Evolutionary conservation across 1,139 yeast species (phyloP).

Genomic region (Lodderomyces jiufengensis): DNA sequence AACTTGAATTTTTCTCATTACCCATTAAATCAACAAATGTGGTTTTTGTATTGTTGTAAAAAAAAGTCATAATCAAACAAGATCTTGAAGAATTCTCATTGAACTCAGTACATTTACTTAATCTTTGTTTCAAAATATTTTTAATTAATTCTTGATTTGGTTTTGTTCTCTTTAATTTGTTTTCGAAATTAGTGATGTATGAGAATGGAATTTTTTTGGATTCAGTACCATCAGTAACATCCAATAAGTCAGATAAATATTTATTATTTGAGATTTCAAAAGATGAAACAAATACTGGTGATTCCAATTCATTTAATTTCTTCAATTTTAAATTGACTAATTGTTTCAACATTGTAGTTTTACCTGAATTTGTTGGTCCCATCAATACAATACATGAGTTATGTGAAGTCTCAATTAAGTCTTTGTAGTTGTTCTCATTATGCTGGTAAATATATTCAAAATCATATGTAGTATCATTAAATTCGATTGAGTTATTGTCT

Average conservation of each 20-base stretch:
- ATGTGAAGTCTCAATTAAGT: constrained; percentile 12
- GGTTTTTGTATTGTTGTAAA: constrained; percentile 18
- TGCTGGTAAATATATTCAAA: constrained; percentile 19
- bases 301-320: constrained; percentile 3
- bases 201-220: constrained; percentile 7
- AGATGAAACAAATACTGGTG: constrained; percentile 21
- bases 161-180: constrained; percentile 15
- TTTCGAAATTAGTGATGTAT: constrained; percentile 17
- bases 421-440: constrained; percentile 13
- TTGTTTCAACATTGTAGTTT: constrained; percentile 26
- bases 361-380: constrained; percentile 36
- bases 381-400: constrained; percentile 23
- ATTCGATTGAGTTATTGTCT: constrained; percentile 15
- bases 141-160: constrained; percentile 11
- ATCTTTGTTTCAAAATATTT: constrained; percentile 19
- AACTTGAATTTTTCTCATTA: constrained; percentile 19
- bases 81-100: constrained; percentile 25
- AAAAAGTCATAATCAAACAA: constrained; percentile 26
- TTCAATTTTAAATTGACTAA: constrained; percentile 15
- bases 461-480: constrained; percentile 20
- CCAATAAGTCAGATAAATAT: constrained; percentile 20
- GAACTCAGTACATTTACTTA: constrained; percentile 20
- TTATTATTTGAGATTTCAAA: constrained; percentile 30
- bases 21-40: constrained; percentile 34
- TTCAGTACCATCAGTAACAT: constrained; percentile 3